Evolutionary conservation across 208 protist species (phyloP), one percentile per base, ranked within the genome.

Genomic region (Kentomonas sorsogonicus): DNA sequence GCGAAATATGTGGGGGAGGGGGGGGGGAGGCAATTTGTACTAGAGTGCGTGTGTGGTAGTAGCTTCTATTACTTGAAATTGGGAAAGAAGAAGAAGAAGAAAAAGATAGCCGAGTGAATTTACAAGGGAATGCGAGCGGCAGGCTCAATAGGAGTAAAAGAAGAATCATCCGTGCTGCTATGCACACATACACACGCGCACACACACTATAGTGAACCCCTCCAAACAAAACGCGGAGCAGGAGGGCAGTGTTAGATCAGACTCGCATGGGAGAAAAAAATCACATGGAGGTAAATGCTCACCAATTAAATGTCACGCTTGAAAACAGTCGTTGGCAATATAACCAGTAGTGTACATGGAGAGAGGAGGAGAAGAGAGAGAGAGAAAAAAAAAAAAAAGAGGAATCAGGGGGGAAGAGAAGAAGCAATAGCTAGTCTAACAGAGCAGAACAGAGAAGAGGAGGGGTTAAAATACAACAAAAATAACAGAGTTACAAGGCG

Each of bases 401-500:
- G 16, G 22, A 45, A 18, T 3, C 15, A 50, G 5, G 13, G 15
- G 45, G 13, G 10, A 53, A 39, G 2, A 53, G 20, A 4, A 25
- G 27, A 26, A 15, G 27, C 20, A 53, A 2, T 29, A 53, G 20
- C n/a, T n/a, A n/a, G n/a, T n/a, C n/a, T n/a, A n/a, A 53, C 20
- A 53, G 38, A 38, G 18, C 9, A 53, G 4, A 41, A 27, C 22
- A 43, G 27, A 25, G n/a, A 25, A 23, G 31, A 11, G 36, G 16
- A 23, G n/a, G 2, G 16, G 22, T 43, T 36, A 15, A 3, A 38
- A 40, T 34, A 53, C 27, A 36, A 3, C 15, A 53, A 1, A 34
- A 43, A 3, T 43, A n/a, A n/a, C 18, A 43, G 15, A 47, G 59
- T 22, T 67, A 66, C 69, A 66, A 11, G 58, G 22, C 27, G 55